A percentile compares a stretch with the other conserved stretches of the same genome.
These are phyloP conservation scores for Tylopilus plumbeoviolaceoides DNA, from an alignment of 768 basidiomycete species.

Conservation along the genomic window DNA sequence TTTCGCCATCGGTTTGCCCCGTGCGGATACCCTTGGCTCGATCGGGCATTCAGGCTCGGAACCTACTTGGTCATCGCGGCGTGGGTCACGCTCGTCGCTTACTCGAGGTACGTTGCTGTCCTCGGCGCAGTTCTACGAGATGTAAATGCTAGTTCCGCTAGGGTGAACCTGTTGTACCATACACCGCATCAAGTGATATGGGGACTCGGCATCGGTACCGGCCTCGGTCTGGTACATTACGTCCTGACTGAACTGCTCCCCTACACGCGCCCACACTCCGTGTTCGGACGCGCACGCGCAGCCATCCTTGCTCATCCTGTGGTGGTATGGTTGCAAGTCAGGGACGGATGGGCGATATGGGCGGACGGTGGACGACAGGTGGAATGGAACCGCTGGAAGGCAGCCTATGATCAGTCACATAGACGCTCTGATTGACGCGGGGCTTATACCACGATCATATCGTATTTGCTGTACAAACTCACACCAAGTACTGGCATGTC, in stretches of 20 bases:
- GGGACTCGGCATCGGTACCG: constrained; percentile 64
- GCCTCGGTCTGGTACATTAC: constrained; percentile 54
- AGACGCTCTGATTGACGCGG: constrained; percentile 18
- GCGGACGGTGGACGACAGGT: constrained; percentile 69
- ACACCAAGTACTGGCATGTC: not conserved
- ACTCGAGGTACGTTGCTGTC: constrained; percentile 58
- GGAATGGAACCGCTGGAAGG: constrained; percentile 68
- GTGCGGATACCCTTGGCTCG: constrained; percentile 48
- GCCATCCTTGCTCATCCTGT: constrained; percentile 54
- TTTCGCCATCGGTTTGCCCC: constrained; percentile 62
- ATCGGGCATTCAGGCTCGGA: constrained; percentile 42
- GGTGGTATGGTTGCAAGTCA: constrained; percentile 60
- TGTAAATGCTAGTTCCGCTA: constrained; percentile 22
- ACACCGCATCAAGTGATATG: constrained; percentile 67
- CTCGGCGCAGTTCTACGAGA: not conserved
- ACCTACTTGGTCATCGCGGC: constrained; percentile 48
- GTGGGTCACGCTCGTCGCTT: constrained; percentile 68
- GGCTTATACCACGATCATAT: too few species aligned
- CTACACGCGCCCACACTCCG: constrained; percentile 44
- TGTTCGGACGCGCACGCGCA: constrained; percentile 46
- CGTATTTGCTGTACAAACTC: too few species aligned
- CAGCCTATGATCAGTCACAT: constrained; percentile 43
- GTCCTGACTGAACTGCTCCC: constrained; percentile 57
- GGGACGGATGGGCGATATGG: constrained; percentile 84
- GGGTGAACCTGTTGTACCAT: constrained; percentile 72